Base-by-base conservation (phyloP, 805 yeast species). In the Zygotorulaspora florentina region DNA sequence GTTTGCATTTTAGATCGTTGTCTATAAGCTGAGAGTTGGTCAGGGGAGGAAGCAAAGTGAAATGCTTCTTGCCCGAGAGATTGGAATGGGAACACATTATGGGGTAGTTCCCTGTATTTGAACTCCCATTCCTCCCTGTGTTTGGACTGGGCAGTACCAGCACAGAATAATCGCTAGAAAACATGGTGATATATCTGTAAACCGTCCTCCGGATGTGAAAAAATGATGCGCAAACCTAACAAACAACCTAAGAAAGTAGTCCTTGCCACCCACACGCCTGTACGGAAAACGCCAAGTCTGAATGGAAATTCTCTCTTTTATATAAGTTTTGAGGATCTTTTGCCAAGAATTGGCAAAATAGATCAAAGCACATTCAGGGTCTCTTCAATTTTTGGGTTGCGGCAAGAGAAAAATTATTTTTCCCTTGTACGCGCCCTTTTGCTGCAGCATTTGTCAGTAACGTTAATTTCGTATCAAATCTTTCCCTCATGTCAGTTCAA, bases 1-100 rank as follows among this genome's bases (percentile, higher is more conserved):
- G 42, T 40, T 43, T 51, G n/a, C 43, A 43, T 35, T 57, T 58
- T 25, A 55, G 41, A 39, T 55, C 57, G 36, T 54, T 47, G 36
- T 58, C 65, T 15, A 55, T 41, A 11, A 42, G 37, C 29, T 41
- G 39, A 15, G 51, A 48, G 39, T 40, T 45, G 1, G 50, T 44
- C 37, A 44, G 45, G 16, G 49, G 51, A 9, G 61, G 61, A 29
- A 57, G 27, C 28, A 57, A 39, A 2, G 61, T 57, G 20, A 40
- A 50, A 35, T 48, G 48, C 35, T 54, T 57, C 26, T 51, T 43
- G 11, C 43, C 48, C 31, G 42, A 33, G 8, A 33, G 18, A 16
- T 33, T 16, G 3, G 36, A 13, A 9, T 33, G 36, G 12, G 36
- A 33, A 18, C 36, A 33, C 36, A 33, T 33, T 33, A 33, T 13